Evolutionary conservation across 495 filamentous ascomycete genomes (phyloP).

Genomic region (Hypoxylon intermedium): DNA sequence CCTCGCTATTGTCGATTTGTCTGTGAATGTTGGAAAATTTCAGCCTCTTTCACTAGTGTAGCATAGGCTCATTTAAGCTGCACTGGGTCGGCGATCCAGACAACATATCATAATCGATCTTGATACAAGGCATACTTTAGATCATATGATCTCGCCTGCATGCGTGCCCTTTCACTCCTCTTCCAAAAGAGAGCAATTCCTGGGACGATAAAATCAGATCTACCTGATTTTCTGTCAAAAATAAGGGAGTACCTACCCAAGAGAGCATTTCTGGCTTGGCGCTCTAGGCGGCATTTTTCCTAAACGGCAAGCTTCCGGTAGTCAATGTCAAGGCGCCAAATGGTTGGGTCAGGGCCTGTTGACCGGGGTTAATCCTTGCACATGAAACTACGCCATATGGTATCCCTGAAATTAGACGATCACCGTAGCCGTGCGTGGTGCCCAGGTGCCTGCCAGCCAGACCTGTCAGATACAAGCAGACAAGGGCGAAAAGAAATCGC

Average conservation of each 20-base stretch:
- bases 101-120: conserved; percentile 25
- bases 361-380: conserved; percentile 34
- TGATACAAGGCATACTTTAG: conserved; percentile 30
- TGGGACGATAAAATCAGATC: conserved; percentile 39
- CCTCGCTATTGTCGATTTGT: conserved; percentile 21
- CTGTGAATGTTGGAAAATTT: conserved; percentile 7
- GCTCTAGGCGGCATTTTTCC: conserved; percentile 34
- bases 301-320: conserved; percentile 42
- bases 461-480: neutral
- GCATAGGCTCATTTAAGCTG: conserved; percentile 23
- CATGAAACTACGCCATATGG: conserved; percentile 35
- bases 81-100: conserved; percentile 25
- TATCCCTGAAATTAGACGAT: conserved; percentile 30
- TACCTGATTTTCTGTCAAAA: conserved; percentile 17
- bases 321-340: conserved; percentile 36
- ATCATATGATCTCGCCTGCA: conserved; percentile 42
- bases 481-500: conserved; percentile 17
- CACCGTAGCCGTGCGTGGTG: conserved; percentile 27
- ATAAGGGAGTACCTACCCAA: conserved; percentile 18
- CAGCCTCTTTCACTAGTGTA: conserved; percentile 10
- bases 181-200: conserved; percentile 31
- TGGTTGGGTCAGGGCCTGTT: conserved; percentile 32
- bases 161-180: conserved; percentile 29
- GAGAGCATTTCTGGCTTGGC: conserved; percentile 33
- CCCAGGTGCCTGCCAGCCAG: neutral